Evolutionary conservation across 805 yeast genomes (phyloP).

Genomic region (Pichia rugopelliculosa): DNA sequence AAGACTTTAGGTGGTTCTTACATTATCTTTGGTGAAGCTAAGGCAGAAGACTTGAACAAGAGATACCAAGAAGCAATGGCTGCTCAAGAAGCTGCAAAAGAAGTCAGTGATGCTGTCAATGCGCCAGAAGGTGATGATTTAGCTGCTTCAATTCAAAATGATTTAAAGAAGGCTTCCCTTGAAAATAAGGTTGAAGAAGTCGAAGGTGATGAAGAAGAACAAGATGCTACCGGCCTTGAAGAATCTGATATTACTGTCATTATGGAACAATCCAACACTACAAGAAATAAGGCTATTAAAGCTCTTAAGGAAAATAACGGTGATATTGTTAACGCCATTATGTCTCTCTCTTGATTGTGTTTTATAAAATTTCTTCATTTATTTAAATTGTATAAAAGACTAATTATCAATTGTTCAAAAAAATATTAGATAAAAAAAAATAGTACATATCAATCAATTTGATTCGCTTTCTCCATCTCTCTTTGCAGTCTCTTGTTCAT

Average conservation of each 20-base stretch:
- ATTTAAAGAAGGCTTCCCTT: slow-evolving; percentile 56
- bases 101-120: slow-evolving; percentile 34
- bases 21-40: slow-evolving; percentile 97
- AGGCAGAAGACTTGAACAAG: slow-evolving; percentile 88
- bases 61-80: slow-evolving; percentile 80
- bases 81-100: slow-evolving; percentile 58
- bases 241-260: slow-evolving; percentile 79
- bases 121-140: slow-evolving; percentile 48
- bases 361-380: neutral
- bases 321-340: slow-evolving; percentile 94
- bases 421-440: too few species aligned
- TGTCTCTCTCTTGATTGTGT: slow-evolving; percentile 46
- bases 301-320: slow-evolving; percentile 84
- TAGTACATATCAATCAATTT: neutral
- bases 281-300: slow-evolving; percentile 85
- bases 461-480: neutral
- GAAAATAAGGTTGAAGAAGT: slow-evolving; percentile 34
- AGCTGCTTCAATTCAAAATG: slow-evolving; percentile 61
- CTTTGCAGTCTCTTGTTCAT: neutral
- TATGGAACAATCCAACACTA: slow-evolving; percentile 83
- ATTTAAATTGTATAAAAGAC: slow-evolving; percentile 7
- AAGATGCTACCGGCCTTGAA: slow-evolving; percentile 79
- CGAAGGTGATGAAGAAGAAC: slow-evolving; percentile 45
- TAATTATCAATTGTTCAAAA: too few species aligned
- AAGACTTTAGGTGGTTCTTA: slow-evolving; percentile 88